These are phyloP conservation scores for Malassezia furfur DNA, from an alignment of 1,284 basidiomycete genomes.

Conservation along the genomic window DNA sequence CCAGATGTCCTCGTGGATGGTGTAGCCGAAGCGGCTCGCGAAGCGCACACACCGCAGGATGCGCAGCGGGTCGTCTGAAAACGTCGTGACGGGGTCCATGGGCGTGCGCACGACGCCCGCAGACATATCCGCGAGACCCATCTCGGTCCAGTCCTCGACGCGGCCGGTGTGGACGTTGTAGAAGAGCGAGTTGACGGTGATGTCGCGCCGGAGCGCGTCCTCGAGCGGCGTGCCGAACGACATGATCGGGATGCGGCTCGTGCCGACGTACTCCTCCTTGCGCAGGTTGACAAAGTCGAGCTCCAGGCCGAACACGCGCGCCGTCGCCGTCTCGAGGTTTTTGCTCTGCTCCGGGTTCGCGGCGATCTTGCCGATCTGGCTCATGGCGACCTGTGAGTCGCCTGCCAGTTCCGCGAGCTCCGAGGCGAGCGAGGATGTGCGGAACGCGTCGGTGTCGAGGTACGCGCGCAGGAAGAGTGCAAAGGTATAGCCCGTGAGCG, in stretches of 20 bases:
- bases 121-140: constrained; percentile 77
- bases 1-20: constrained; percentile 63
- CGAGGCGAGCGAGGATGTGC: constrained; percentile 41
- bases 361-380: constrained; percentile 64
- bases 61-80: constrained; percentile 85
- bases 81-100: constrained; percentile 73
- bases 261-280: constrained; percentile 74
- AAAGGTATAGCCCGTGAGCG: constrained; percentile 80
- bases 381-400: constrained; percentile 22
- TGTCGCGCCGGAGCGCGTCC: constrained; percentile 82
- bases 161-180: constrained; percentile 84
- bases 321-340: constrained; percentile 92
- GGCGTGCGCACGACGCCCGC: constrained; percentile 78
- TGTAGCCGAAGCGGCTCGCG: constrained; percentile 76
- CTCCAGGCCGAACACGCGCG: constrained; percentile 69
- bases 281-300: constrained; percentile 91
- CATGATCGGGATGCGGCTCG: constrained; percentile 77
- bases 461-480: constrained; percentile 69
- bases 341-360: constrained; percentile 96
- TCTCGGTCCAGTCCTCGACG: constrained; percentile 78
- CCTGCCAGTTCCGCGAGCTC: constrained; percentile 6
- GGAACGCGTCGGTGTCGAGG: constrained; percentile 52
- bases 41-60: constrained; percentile 85
- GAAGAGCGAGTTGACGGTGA: constrained; percentile 92
- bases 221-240: constrained; percentile 82